Evolutionary conservation across 495 filamentous ascomycete species (phyloP).

Genomic region (Astrocystis sublimbata): DNA sequence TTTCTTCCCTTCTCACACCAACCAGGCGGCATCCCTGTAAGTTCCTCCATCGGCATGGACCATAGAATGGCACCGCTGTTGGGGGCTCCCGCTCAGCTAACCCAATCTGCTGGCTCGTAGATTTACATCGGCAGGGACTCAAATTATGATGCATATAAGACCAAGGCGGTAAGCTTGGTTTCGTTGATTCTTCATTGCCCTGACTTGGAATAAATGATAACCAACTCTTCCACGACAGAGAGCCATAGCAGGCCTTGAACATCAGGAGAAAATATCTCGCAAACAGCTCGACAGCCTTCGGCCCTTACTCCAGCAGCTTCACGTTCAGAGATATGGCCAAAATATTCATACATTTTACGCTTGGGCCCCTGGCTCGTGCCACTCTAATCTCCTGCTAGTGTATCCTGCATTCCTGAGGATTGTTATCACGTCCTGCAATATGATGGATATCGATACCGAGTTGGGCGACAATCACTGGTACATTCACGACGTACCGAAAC

Average conservation of each 20-base stretch:
- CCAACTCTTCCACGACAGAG: constrained; percentile 4
- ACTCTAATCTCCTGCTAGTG: constrained; percentile 24
- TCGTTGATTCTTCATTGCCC: neutral
- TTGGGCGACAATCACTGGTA: constrained; percentile 28
- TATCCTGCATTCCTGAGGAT: constrained; percentile 24
- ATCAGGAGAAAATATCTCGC: constrained; percentile 19
- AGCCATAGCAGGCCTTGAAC: constrained; percentile 9
- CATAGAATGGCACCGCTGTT: neutral
- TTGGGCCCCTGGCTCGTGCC: constrained; percentile 23
- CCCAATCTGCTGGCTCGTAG: constrained; percentile 1
- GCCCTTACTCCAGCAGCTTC: constrained; percentile 16
- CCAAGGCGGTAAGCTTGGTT: neutral
- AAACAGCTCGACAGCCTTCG: constrained; percentile 18
- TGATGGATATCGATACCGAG: constrained; percentile 25
- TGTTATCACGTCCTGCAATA: constrained; percentile 28
- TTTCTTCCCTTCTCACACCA: constrained; percentile 23
- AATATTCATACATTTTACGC: constrained; percentile 25
- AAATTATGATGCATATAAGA: constrained; percentile 13
- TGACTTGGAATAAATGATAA: neutral
- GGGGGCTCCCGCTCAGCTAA: neutral
- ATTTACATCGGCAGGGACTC: constrained; percentile 26
- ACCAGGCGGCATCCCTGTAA: constrained; percentile 20
- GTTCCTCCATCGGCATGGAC: too few species aligned
- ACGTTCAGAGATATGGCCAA: constrained; percentile 15
- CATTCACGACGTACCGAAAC: constrained; percentile 27